phyloP scores from a whole-genome alignment of 2,329 filamentous ascomycete species.

The Hypoxylon sp. region DNA sequence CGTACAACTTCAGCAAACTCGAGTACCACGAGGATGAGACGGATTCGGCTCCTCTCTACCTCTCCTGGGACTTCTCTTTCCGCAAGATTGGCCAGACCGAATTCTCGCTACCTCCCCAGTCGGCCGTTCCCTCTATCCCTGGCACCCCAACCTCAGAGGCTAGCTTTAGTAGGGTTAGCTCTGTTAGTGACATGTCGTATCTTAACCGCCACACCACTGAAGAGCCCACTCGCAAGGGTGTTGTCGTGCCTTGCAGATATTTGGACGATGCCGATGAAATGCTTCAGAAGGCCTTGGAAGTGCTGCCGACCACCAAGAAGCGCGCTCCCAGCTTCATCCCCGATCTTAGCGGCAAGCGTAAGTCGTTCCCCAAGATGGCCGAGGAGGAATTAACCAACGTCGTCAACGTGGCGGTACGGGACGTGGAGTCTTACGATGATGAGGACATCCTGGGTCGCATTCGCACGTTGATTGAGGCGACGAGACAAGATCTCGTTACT shows the following conservation, averaged over 20 bases:
- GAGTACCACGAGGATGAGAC: conserved; percentile 85
- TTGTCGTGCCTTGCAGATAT: conserved; percentile 92
- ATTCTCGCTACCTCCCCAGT: conserved; percentile 81
- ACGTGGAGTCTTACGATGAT: conserved; percentile 85
- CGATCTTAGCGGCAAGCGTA: conserved; percentile 77
- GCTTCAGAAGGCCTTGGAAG: conserved; percentile 82
- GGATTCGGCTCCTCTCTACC: conserved; percentile 68
- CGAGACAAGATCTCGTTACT: conserved; percentile 82
- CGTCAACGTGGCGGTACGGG: conserved; percentile 88
- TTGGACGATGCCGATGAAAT: conserved; percentile 93
- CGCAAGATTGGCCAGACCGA: conserved; percentile 93
- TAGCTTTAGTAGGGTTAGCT: conserved; percentile 83
- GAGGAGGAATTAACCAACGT: conserved; percentile 88
- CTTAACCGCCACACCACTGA: conserved; percentile 74
- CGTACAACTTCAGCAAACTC: conserved; percentile 88
- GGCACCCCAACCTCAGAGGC: conserved; percentile 70
- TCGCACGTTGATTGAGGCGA: conserved; percentile 75
- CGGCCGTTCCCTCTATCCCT: conserved; percentile 84
- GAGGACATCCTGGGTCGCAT: conserved; percentile 81
- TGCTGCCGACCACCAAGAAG: conserved; percentile 73
- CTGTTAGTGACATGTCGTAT: conserved; percentile 97
- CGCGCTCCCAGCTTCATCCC: conserved; percentile 68
- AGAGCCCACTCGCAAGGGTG: conserved; percentile 88
- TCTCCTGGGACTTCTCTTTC: conserved; percentile 96
- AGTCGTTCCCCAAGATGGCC: conserved; percentile 59